Conservation (phyloP, 1,284 basidiomycete species). For the Apiotrichum laibachii region DNA sequence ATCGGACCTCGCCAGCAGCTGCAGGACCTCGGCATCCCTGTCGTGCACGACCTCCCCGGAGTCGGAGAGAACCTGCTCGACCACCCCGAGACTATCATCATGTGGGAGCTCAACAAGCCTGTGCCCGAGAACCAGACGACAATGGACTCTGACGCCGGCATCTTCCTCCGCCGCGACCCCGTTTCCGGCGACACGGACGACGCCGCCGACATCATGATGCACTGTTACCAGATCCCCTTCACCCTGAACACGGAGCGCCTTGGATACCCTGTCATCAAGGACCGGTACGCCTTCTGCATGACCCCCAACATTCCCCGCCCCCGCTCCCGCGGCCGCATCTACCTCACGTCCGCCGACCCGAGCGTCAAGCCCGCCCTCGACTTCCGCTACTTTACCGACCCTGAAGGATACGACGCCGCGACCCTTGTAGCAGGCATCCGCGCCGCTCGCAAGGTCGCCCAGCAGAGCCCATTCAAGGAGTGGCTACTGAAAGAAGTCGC, state of each 20-base stretch:
- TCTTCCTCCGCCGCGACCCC: constrained; percentile 22
- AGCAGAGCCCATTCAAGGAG: constrained; percentile 21
- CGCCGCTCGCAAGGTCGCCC: constrained; percentile 20
- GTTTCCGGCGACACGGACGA: constrained; percentile 5
- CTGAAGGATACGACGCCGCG: constrained; percentile 20
- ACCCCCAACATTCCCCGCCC: constrained; percentile 25
- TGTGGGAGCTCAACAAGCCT: constrained; percentile 23
- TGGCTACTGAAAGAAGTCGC: constrained; percentile 22
- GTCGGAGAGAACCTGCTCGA: constrained; percentile 71
- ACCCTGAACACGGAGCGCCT: constrained; percentile 25
- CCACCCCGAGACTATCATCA: constrained; percentile 49
- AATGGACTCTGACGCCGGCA: constrained; percentile 23
- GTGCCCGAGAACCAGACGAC: constrained; percentile 22
- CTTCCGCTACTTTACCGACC: constrained; percentile 26
- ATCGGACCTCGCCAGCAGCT: constrained; percentile 63
- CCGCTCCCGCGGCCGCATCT: constrained; percentile 15
- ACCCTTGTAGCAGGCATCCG: constrained; percentile 22
- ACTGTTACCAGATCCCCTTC: constrained; percentile 28
- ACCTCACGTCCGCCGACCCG: constrained; percentile 15
- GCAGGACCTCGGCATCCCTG: constrained; percentile 55
- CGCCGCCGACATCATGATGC: constrained; percentile 25
- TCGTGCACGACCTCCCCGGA: constrained; percentile 55
- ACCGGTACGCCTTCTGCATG: constrained; percentile 26
- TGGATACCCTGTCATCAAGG: constrained; percentile 15
- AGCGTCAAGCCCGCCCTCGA: constrained; percentile 22